Conservation (phyloP, 331 rosid species). For the Prunus yedoensis region DNA sequence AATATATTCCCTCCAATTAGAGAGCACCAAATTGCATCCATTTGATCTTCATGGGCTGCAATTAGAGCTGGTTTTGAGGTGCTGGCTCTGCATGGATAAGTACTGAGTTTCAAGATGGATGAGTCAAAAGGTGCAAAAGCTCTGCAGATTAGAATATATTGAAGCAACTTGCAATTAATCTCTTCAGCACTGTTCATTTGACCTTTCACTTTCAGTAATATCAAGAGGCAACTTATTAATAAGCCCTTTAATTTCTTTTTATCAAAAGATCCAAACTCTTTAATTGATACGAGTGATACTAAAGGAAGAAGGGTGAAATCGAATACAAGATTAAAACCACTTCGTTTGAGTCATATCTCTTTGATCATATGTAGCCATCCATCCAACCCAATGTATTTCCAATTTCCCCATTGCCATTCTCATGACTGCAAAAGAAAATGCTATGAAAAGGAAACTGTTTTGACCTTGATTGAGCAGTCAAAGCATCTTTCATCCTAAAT, state of each 20-base stretch:
- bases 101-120: background rate
- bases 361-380: background rate
- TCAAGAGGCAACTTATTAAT: too few relatives aligned
- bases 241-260: too few relatives aligned
- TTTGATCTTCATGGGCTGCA: background rate
- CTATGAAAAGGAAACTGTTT: background rate
- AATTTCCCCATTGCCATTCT: too few relatives aligned
- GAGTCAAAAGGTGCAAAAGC: background rate
- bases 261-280: too few relatives aligned
- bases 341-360: background rate
- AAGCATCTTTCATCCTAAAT: background rate
- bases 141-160: constrained; percentile 9
- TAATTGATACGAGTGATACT: too few relatives aligned
- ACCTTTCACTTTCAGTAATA: too few relatives aligned
- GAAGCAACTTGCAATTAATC: constrained; percentile 31
- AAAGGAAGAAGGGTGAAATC: too few relatives aligned
- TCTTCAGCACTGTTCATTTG: constrained; percentile 33
- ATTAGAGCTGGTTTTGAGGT: background rate
- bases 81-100: constrained; percentile 5
- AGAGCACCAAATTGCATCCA: constrained; percentile 1
- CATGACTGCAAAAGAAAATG: too few relatives aligned
- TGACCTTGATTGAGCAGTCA: background rate
- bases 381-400: background rate
- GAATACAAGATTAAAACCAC: too few relatives aligned
- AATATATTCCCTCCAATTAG: constrained; percentile 16